Evolutionary conservation across 2,329 filamentous ascomycete species (phyloP), one percentile per base, ranked within the genome.

Genomic region (Colletotrichum aenigma): DNA sequence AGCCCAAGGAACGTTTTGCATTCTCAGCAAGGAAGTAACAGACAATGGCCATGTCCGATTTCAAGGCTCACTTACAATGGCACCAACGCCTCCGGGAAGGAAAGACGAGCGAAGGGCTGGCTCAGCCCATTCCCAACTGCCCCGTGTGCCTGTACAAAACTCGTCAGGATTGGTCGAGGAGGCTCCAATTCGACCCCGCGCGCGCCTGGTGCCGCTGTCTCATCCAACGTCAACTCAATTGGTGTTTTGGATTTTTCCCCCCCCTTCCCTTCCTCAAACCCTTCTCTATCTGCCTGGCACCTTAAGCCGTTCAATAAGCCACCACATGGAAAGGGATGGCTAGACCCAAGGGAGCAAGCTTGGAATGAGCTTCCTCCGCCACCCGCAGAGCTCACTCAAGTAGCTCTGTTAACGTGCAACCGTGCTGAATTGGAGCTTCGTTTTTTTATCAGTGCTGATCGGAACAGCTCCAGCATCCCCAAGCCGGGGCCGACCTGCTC

Each of bases 291-390:
- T 43, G 16, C 38, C n/a, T 18, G 12, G 30, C 10, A 24, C 21
- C 13, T 56, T 36, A 30, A 21, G 9, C 38, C 38, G 32, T 65
- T n/a, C 38, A 15, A 26, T 8, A 55, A 36, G 71, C 66, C 56
- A 65, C 66, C 71, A 58, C 58, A 74, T 64, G 43, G 43, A 58
- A 24, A 66, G 68, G 71, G 60, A 73, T 30, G 71, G 48, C 48
- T 71, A 74, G 60, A 32, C 67, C 67, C 28, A 66, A 74, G 71
- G 72, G 72, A 75, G 68, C 68, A 66, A 71, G 72, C 72, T 67
- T 36, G 48, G 68, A 75, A 66, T 66, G 36, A 74, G 71, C 67
- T 73, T 56, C 28, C 55, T 43, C 30, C 64, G 43, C 61, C 21
- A 70, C 66, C 43, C 30, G 21, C n/a, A 34, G 38, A 28, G 26